A percentile compares a stretch with the other conserved stretches of the same genome.
These are phyloP conservation scores for Curvularia sp. DNA, from an alignment of 2,329 filamentous ascomycete species.

Conservation along the genomic window DNA sequence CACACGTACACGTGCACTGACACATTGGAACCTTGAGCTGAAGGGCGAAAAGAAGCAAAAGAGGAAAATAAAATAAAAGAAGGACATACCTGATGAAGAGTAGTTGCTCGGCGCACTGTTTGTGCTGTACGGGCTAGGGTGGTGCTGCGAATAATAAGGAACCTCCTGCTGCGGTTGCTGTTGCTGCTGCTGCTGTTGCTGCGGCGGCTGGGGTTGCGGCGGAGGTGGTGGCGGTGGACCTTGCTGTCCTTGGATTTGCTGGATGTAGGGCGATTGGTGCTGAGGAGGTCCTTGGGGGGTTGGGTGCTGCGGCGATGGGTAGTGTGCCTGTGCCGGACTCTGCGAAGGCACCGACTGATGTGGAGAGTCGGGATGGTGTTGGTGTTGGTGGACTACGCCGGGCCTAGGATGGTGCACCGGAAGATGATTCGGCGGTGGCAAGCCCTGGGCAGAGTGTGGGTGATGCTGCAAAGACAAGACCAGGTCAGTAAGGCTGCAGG, in stretches of 20 bases:
- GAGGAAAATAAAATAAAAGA: conserved; percentile 28
- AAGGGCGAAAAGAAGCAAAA: conserved; percentile 19
- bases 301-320: conserved; percentile 72
- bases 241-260: conserved; percentile 68
- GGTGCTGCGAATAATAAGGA: conserved; percentile 78
- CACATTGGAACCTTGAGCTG: conserved; percentile 13
- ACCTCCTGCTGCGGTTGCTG: conserved; percentile 68
- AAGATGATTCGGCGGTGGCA: conserved; percentile 66
- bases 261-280: conserved; percentile 69
- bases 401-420: conserved; percentile 72
- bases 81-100: conserved; percentile 70
- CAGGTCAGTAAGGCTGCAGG: conserved; percentile 41
- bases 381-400: conserved; percentile 65
- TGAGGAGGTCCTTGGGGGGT: conserved; percentile 62
- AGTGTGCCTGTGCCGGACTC: conserved; percentile 63
- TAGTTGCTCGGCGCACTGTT: conserved; percentile 84
- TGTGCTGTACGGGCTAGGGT: conserved; percentile 84
- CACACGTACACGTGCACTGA: conserved; percentile 19
- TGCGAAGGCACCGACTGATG: conserved; percentile 67
- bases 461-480: conserved; percentile 67
- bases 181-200: conserved; percentile 59
- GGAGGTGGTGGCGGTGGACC: conserved; percentile 62
- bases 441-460: conserved; percentile 77
- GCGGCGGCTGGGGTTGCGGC: conserved; percentile 3
- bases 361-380: conserved; percentile 67